Conservation (phyloP, 345 rosid species). For the Anacardium occidentale region DNA sequence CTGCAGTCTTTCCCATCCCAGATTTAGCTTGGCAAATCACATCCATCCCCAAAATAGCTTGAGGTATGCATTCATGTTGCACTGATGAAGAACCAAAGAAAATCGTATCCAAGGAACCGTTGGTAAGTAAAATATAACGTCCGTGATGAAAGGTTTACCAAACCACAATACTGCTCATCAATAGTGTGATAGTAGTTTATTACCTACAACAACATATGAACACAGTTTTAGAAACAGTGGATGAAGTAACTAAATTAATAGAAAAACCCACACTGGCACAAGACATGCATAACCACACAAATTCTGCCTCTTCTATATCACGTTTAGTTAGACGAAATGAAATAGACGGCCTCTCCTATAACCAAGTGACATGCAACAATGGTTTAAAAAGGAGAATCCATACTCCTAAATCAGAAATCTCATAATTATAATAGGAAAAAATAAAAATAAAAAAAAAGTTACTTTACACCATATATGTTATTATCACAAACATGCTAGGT, state of each 20-base stretch:
- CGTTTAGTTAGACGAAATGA: no score
- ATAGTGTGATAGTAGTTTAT: conserved; percentile 46
- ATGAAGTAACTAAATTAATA: background rate
- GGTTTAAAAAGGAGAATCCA: background rate
- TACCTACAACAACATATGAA: conserved; percentile 46
- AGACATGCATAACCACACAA: no score
- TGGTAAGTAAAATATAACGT: conserved; percentile 72
- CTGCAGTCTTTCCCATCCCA: conserved; percentile 99
- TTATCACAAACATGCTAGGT: no score
- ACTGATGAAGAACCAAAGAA: conserved; percentile 87
- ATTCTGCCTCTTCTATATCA: no score
- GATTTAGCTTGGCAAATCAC: conserved; percentile 99
- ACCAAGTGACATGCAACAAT: no score
- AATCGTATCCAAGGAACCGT: conserved; percentile 70
- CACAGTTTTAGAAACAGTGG: background rate
- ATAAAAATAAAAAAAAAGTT: no score
- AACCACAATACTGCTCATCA: conserved; percentile 63
- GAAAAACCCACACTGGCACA: no score
- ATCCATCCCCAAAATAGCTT: conserved; percentile 98
- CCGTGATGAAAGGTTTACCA: conserved; percentile 59
- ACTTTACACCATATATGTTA: background rate
- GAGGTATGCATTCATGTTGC: conserved; percentile 99
- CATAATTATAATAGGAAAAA: no score
- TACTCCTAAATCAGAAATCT: background rate
- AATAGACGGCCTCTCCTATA: no score